Percentiles rank a stretch among this genome's conserved stretches.
Conservation (phyloP, 192 early-diverging fungal genomes). For the Bifiguratus adelaidae region DNA sequence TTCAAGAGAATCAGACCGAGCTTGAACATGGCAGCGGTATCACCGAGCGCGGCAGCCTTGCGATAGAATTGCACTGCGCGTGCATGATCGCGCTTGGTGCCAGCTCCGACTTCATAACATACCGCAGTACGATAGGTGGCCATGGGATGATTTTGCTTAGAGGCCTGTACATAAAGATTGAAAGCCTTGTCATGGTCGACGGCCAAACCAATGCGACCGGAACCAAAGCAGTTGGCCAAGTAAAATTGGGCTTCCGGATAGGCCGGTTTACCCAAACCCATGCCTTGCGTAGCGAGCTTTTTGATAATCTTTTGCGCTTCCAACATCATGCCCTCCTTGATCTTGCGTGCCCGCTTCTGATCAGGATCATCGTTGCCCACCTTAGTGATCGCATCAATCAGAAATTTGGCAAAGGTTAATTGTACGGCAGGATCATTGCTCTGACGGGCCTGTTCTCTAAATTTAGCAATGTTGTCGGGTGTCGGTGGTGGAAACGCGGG, state of each 20-base stretch:
- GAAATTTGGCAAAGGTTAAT: constrained; percentile 80
- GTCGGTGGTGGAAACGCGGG: constrained; percentile 15
- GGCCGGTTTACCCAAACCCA: constrained; percentile 61
- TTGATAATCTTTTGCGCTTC: constrained; percentile 87
- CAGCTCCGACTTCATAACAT: constrained; percentile 94
- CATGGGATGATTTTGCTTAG: constrained; percentile 84
- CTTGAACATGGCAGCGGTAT: constrained; percentile 96
- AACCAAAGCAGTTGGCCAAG: constrained; percentile 82
- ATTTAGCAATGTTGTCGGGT: constrained; percentile 19
- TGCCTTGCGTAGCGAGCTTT: constrained; percentile 60
- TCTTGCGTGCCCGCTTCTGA: constrained; percentile 55
- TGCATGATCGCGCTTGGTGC: constrained; percentile 72
- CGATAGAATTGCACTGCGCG: constrained; percentile 86
- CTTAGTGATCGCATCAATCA: constrained; percentile 67
- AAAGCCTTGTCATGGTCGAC: constrained; percentile 88
- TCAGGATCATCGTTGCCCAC: constrained; percentile 52
- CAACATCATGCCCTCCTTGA: constrained; percentile 56
- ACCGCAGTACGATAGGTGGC: constrained; percentile 92
- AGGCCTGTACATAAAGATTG: constrained; percentile 80
- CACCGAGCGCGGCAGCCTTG: constrained; percentile 83
- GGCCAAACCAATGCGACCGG: constrained; percentile 65
- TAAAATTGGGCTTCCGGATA: constrained; percentile 90
- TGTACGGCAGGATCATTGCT: constrained; percentile 63
- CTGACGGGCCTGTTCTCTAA: constrained; percentile 32
- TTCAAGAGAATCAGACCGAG: constrained; percentile 86